Base-by-base conservation (phyloP, 2,329 filamentous ascomycete species). In the Penicillium sumatraense region DNA sequence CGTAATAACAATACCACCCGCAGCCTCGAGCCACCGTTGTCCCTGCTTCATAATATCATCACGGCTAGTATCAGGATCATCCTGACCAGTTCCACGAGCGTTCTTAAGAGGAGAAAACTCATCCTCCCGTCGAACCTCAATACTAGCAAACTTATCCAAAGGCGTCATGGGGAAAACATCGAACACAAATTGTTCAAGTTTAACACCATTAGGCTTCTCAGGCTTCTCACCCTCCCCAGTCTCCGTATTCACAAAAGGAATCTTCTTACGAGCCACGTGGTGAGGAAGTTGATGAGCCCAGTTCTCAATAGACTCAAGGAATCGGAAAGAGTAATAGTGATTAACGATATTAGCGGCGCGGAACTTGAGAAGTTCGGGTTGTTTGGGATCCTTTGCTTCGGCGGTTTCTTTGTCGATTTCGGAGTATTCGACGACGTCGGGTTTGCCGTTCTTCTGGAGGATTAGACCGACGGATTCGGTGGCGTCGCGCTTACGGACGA, bases 91-190 rank as follows among this genome's bases (percentile, higher is more conserved):
- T 51, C 92, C 91, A 60, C 81, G 83, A 10, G 86, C 86, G 71
- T 99, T 99, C 87, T 99, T 99, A 64, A 99, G 81, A 4, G 95
- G 95, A 24, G 92, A 97, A 80, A 99, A 99, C 78, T 99, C 95
- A 66, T 99, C 95, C 80, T 97, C 93, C 58, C 95, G 91, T 75
- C 88, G 91, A 49, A 99, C 95, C 78, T 99, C 95, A 79, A 98
- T 89, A 76, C 88, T 96, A 21, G 93, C 95, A 71, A 99, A 99
- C 78, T 96, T 92, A 63, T 88, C 83, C 61, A 99, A 86, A 16
- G 88, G 80, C 49, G 96, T 81, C 81, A 93, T 84, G 58, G 93
- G 93, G 83, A 99, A 99, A 71, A 96, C 95, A 73, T 99, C 95
- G 72, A 99, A 99, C 58, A 99, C 93, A 68, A 98, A 99, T 78